Conservation (phyloP, 768 basidiomycete genomes). For the Imleria badia region DNA sequence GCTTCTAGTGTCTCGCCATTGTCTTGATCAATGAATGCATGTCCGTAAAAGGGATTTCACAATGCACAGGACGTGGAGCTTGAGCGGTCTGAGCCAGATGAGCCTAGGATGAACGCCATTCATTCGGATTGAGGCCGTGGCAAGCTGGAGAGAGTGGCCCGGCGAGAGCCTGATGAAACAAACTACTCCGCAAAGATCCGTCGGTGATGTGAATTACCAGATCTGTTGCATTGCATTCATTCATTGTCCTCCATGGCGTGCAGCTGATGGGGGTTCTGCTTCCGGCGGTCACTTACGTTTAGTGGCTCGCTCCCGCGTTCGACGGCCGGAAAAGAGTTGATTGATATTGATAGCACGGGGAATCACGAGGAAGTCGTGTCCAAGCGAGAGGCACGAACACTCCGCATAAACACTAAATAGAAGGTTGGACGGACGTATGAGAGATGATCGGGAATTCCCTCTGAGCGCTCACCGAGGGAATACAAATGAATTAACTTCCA, state of each 20-base stretch:
- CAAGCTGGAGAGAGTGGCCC: conserved; percentile 8
- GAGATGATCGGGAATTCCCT: conserved; percentile 21
- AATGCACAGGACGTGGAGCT: conserved; percentile 32
- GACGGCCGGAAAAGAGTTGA: conserved; percentile 16
- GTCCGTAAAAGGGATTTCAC: conserved; percentile 19
- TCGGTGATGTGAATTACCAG: conserved; percentile 12
- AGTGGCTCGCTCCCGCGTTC: conserved; percentile 33
- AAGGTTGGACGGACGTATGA: conserved; percentile 28
- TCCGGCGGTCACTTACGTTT: conserved; percentile 32
- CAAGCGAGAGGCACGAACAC: conserved; percentile 17
- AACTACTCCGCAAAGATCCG: conserved; percentile 18
- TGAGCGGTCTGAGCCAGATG: conserved; percentile 23
- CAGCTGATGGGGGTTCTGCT: conserved; percentile 25
- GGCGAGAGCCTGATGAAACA: conserved; percentile 12
- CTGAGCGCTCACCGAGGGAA: conserved; percentile 16
- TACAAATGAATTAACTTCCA: conserved; percentile 25
- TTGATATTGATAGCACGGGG: conserved; percentile 24
- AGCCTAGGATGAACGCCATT: conserved; percentile 19
- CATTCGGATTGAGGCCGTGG: conserved; percentile 14
- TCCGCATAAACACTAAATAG: conserved; percentile 25
- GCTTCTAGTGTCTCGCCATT: conserved; percentile 15
- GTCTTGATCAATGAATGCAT: conserved; percentile 17
- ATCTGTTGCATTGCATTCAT: conserved; percentile 22
- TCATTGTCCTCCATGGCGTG: conserved; percentile 21
- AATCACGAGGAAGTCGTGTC: conserved; percentile 18